Evolutionary conservation across 2,329 filamentous ascomycete species (phyloP), one percentile per base, ranked within the genome.

Genomic region (Ophiostoma quercus): DNA sequence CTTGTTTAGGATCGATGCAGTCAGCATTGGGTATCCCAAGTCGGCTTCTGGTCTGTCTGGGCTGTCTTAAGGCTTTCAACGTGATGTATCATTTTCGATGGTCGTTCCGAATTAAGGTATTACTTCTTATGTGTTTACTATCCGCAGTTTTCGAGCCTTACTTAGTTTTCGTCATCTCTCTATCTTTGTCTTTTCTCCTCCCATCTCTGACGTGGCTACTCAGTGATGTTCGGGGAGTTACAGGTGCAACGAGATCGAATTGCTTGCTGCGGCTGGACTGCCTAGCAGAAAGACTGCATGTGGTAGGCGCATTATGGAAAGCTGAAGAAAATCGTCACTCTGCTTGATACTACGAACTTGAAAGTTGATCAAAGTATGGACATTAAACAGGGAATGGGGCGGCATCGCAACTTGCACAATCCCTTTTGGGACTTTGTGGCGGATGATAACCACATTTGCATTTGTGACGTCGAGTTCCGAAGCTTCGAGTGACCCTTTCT

Each of bases 21-120:
- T 57, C 51, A 57, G 51, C 51, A 57, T 57, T 57, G 22, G 51
- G 51, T 57, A 47, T 47, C n/a, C 12, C n/a, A 29, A n/a, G 51
- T 29, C 12, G n/a, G 12, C 9, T 3, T 57, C 51, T 29, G 51
- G 51, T 14, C n/a, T 57, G n/a, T 57, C 22, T 47, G 43, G 16
- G 43, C 19, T 47, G 22, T 25, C 2, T 57, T 57, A 16, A 8
- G 11, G 43, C 7, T n/a, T 25, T 14, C 25, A n/a, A 14, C 51
- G n/a, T 57, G 51, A 25, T 57, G n/a, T 57, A 25, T 57, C 51
- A 57, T 25, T 7, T 12, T 25, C 1, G 43, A 47, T 47, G 19
- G n/a, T 25, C 51, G 8, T 9, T 14, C n/a, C n/a, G n/a, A 57
- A 57, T 4, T 25, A 25, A 57, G n/a, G 22, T 57, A 7, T 57